A percentile compares a stretch with the other conserved stretches of the same genome.
Conservation (phyloP, 2,329 filamentous ascomycete species). For the Ploettnerulaceae sp. region DNA sequence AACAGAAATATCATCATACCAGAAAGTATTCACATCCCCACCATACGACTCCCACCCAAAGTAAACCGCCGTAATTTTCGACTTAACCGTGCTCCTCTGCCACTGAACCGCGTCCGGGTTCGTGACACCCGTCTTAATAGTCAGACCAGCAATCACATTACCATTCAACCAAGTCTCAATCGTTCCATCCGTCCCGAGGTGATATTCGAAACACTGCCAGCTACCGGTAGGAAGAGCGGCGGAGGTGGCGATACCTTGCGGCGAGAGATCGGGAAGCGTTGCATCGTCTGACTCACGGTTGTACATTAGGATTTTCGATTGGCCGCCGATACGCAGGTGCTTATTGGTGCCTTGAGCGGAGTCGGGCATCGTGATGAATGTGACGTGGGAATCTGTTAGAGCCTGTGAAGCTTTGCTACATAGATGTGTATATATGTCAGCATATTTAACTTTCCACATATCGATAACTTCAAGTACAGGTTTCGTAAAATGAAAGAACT, state of each 20-base stretch:
- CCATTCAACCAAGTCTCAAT: conserved; percentile 58
- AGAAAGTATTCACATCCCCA: conserved; percentile 55
- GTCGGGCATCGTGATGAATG: conserved; percentile 61
- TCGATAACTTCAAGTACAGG: neutral
- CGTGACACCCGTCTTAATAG: conserved; percentile 34
- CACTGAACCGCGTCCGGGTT: conserved; percentile 51
- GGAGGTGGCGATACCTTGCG: conserved; percentile 52
- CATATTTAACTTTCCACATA: conserved; percentile 8
- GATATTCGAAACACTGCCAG: conserved; percentile 60
- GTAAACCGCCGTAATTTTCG: conserved; percentile 51
- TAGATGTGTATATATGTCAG: conserved; percentile 24
- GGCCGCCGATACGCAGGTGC: conserved; percentile 57
- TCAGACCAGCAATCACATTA: conserved; percentile 47
- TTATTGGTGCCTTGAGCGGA: conserved; percentile 50
- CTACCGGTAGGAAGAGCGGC: conserved; percentile 43
- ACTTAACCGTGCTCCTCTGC: conserved; percentile 45
- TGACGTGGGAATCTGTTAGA: conserved; percentile 54
- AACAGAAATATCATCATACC: conserved; percentile 56
- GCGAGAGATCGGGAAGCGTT: conserved; percentile 56
- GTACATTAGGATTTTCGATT: conserved; percentile 58
- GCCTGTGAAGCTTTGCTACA: conserved; percentile 51
- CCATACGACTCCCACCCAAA: conserved; percentile 62
- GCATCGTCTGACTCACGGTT: conserved; percentile 60
- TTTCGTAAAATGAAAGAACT: conserved; percentile 35
- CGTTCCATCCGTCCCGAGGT: conserved; percentile 51